A percentile compares a stretch with the other conserved stretches of the same genome.
Evolutionary conservation across 805 yeast species (phyloP).

Genomic region (Wickerhamomyces chambardii): DNA sequence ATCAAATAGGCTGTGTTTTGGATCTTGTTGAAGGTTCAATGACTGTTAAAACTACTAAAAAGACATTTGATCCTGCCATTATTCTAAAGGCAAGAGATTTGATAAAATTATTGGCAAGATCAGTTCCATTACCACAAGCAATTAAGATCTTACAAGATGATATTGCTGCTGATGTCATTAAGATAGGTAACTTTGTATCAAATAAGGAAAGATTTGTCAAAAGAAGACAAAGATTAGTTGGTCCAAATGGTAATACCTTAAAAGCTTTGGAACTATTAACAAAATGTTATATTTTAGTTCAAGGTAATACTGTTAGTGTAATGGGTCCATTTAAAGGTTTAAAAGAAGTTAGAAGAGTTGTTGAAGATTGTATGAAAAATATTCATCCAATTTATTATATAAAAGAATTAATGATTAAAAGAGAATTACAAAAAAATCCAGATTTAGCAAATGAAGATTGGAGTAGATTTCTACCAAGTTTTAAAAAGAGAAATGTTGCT

Average conservation of each 20-base stretch:
- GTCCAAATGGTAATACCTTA: constrained; percentile 94
- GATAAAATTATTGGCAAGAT: constrained; percentile 86
- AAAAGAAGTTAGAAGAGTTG: constrained; percentile 86
- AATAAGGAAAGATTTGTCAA: constrained; percentile 93
- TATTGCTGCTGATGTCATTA: constrained; percentile 90
- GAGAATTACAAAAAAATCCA: constrained; percentile 91
- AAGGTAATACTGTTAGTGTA: constrained; percentile 93
- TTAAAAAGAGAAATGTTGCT: constrained; percentile 93
- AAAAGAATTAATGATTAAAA: constrained; percentile 94
- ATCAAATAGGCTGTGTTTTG: constrained; percentile 73
- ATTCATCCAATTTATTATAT: constrained; percentile 97
- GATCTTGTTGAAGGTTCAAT: constrained; percentile 95
- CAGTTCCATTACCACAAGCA: constrained; percentile 97
- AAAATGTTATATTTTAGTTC: constrained; percentile 92
- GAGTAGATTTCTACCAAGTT: constrained; percentile 93
- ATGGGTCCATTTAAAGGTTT: constrained; percentile 96
- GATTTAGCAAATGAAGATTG: constrained; percentile 94
- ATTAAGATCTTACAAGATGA: constrained; percentile 87
- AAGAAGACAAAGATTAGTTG: constrained; percentile 92
- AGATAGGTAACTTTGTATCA: constrained; percentile 81
- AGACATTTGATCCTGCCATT: constrained; percentile 91
- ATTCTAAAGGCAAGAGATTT: constrained; percentile 92
- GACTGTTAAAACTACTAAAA: constrained; percentile 94
- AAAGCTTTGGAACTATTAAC: constrained; percentile 93
- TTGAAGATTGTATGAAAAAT: constrained; percentile 96